Base-by-base conservation (phyloP, 441 rosid genomes). In the Kokia cookei region DNA sequence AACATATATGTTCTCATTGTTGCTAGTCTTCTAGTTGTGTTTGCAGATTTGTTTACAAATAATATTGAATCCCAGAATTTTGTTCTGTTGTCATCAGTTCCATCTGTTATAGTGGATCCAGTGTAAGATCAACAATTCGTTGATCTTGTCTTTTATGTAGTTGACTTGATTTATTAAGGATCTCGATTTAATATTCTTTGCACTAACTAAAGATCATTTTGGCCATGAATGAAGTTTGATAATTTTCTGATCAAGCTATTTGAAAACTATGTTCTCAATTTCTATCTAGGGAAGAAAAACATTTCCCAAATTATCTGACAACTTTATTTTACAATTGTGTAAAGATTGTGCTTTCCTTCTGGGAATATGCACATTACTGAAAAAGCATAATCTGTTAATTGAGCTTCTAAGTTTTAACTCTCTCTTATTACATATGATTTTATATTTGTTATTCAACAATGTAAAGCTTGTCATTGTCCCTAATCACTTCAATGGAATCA, bases 401-500 rank as follows among this genome's bases (percentile, higher is more conserved):
- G n/a, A 35, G 12, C 35, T 11, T 55, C 40, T 35, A 35, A 35
- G 40, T 35, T 53, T 37, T 70, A 54, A 54, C 32, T 19, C 17
- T 14, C 40, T 47, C 65, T 70, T 37, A 51, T 69, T 71, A 13
- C 51, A 47, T 47, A 47, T 14, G 51, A 3, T 69, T 66, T 63
- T 78, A 53, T 13, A 48, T 48, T 61, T 76, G 62, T 72, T 80
- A 71, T 63, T 89, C 94, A 72, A 88, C 80, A 59, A 92, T 67
- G 84, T 84, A 94, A 45, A 92, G 84, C 82, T 90, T 94, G 71
- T 94, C 99, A 57, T 87, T 84, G 74, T 94, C 97, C 84, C 99
- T 85, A 75, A 94, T 88, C 73, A 94, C 97, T 81, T 94, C 93
- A 74, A 87, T 81, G 61, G 84, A 85, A 76, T 94, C 97, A 58